Conservation (phyloP, 2,329 filamentous ascomycete species). For the Fusarium musae region DNA sequence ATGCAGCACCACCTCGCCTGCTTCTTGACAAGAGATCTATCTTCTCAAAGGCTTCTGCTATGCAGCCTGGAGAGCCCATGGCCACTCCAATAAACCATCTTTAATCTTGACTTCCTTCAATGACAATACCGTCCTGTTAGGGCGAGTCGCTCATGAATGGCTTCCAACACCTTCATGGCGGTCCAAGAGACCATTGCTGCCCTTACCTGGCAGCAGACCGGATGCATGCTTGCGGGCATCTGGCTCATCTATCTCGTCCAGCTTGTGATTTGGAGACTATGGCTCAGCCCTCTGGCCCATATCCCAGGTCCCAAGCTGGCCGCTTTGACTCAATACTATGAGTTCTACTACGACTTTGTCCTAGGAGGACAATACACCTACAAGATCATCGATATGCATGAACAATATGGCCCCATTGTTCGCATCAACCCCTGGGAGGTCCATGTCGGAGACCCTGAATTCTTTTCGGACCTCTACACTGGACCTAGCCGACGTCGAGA, state of each 20-base stretch:
- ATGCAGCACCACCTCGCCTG: conserved; percentile 37
- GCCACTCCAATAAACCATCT: conserved; percentile 25
- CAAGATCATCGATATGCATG: conserved; percentile 55
- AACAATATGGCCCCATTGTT: conserved; percentile 54
- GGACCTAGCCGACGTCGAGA: conserved; percentile 46
- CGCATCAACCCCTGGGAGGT: conserved; percentile 56
- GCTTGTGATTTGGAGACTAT: conserved; percentile 49
- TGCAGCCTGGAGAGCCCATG: conserved; percentile 42
- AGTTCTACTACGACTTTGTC: conserved; percentile 57
- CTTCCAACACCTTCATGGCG: conserved; percentile 42
- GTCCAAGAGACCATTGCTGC: conserved; percentile 35
- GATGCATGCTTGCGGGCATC: conserved; percentile 38
- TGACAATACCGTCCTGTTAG: conserved; percentile 43
- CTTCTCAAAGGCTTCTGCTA: conserved; percentile 35
- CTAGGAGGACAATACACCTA: conserved; percentile 55
- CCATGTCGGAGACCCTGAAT: conserved; percentile 51
- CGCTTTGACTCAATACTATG: conserved; percentile 53
- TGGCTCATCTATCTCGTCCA: conserved; percentile 47
- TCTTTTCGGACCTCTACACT: conserved; percentile 54
- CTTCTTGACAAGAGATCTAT: conserved; percentile 19
- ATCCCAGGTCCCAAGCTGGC: conserved; percentile 55
- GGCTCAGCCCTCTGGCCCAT: conserved; percentile 52
- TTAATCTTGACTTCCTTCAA: conserved; percentile 35
- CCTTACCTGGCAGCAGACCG: conserved; percentile 43
- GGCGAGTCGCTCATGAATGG: conserved; percentile 43